Base-by-base conservation (phyloP, 2,329 filamentous ascomycete species). In the Oidium heveae region DNA sequence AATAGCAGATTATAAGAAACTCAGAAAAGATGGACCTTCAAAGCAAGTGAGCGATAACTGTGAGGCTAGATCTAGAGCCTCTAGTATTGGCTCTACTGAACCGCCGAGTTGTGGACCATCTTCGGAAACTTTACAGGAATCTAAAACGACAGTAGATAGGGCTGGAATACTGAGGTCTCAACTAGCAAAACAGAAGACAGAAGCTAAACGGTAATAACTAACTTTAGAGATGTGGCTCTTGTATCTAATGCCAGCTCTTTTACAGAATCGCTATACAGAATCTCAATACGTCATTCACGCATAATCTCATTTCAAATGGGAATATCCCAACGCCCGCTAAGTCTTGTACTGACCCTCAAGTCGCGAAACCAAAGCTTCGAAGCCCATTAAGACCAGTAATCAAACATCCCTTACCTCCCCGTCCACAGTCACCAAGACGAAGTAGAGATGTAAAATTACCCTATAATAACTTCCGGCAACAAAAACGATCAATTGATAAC, bases 1-100 rank as follows among this genome's bases (percentile, higher is more conserved):
- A 8, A 56, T 65, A 18, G 59, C 60, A 18, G 64, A 66, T 52
- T 66, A 66, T 54, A 63, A 62, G 57, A 63, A 60, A 52, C 54
- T 61, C 56, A 64, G 62, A 57, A 56, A 61, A 34, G 61, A 58
- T 22, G 63, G 61, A 15, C 32, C 12, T 55, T 61, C 37, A 63
- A 61, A 51, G 58, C 61, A 20, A 55, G 56, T 59, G 20, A 53
- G 39, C 16, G 50, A 54, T 20, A 58, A 57, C 46, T 51, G 55
- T 50, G 58, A 57, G 28, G 32, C 46, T 32, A 56, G 53, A 8
- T 53, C 57, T 34, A 59, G 58, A 50, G 61, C 56, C 41, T 55
- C 54, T 22, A 63, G 58, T 52, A 56, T 55, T 18, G 50, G 58
- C 12, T 58, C 58, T 33, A 44, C 55, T 13, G 56, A 51, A 24